Percentiles rank a stretch among this genome's conserved stretches.
These are phyloP conservation scores for Metrosideros polymorpha DNA, from an alignment of 441 rosid species.

Conservation along the genomic window DNA sequence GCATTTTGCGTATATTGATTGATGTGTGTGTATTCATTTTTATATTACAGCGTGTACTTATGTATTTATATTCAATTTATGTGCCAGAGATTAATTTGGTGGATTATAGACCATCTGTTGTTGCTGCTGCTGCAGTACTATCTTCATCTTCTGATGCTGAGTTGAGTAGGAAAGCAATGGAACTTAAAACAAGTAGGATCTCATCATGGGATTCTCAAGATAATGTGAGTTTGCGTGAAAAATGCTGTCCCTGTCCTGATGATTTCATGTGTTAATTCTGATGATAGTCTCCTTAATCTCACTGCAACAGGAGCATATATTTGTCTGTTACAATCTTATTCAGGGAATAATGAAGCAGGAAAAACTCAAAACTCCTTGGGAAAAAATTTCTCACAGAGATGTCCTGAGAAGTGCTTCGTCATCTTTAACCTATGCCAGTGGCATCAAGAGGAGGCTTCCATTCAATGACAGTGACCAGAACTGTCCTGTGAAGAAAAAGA, in stretches of 20 bases:
- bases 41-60: not conserved
- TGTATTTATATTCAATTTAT: not conserved
- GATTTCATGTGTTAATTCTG: conserved; percentile 3
- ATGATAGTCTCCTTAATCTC: not conserved
- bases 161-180: conserved; percentile 45
- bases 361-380: conserved; percentile 35
- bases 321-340: conserved; percentile 51
- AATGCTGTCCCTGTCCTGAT: not conserved
- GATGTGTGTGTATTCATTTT: not conserved
- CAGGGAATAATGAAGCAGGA: conserved; percentile 40
- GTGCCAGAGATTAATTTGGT: conserved; percentile 46
- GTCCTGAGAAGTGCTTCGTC: conserved; percentile 16
- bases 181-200: conserved; percentile 33
- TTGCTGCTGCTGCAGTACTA: conserved; percentile 69
- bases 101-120: conserved; percentile 53
- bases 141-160: conserved; percentile 39
- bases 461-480: conserved; percentile 34
- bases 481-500: conserved; percentile 30
- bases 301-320: conserved; percentile 52
- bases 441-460: conserved; percentile 50
- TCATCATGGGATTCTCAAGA: conserved; percentile 43
- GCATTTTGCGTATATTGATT: not conserved
- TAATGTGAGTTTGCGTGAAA: conserved; percentile 28
- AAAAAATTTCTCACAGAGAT: conserved; percentile 14
- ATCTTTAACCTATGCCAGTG: conserved; percentile 17